Evolutionary conservation across 2,329 filamentous ascomycete species (phyloP).

Genomic region (Sordariomycetes sp.): DNA sequence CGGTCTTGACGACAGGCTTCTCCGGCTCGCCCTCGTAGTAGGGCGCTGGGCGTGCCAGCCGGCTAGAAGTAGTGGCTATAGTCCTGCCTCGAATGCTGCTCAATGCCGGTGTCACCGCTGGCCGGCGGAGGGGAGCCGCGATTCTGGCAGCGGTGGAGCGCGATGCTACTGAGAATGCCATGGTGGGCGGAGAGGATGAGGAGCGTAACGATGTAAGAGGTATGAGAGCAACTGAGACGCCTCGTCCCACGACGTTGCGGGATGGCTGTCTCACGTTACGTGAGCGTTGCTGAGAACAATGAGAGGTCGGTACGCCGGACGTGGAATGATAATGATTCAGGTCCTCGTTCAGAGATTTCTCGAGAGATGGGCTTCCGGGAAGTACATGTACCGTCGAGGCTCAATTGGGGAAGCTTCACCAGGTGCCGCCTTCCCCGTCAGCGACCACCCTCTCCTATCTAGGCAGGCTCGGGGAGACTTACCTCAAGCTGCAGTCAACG

Average conservation of each 20-base stretch:
- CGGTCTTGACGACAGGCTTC: slow-evolving; percentile 40
- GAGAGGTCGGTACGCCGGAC: background rate
- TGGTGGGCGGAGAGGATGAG: background rate
- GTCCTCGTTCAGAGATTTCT: background rate
- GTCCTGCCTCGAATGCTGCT: background rate
- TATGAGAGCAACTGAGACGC: background rate
- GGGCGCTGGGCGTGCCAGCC: slow-evolving; percentile 7
- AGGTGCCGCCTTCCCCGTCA: background rate
- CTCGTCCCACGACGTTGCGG: background rate
- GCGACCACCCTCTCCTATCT: background rate
- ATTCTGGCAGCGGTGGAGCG: background rate
- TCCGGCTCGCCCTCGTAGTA: slow-evolving; percentile 40
- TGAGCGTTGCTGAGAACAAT: background rate
- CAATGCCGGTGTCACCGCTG: background rate
- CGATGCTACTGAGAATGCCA: background rate
- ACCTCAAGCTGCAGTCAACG: too few relatives aligned
- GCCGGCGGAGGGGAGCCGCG: background rate
- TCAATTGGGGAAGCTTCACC: background rate
- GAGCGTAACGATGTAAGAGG: background rate
- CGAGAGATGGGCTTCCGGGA: background rate
- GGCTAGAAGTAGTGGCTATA: background rate
- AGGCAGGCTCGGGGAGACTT: background rate
- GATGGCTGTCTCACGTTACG: background rate
- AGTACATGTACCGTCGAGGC: background rate
- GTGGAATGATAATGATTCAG: background rate